These are phyloP conservation scores for Clarireedia monteithiana DNA, from an alignment of 2,329 filamentous ascomycete species.

Conservation along the genomic window DNA sequence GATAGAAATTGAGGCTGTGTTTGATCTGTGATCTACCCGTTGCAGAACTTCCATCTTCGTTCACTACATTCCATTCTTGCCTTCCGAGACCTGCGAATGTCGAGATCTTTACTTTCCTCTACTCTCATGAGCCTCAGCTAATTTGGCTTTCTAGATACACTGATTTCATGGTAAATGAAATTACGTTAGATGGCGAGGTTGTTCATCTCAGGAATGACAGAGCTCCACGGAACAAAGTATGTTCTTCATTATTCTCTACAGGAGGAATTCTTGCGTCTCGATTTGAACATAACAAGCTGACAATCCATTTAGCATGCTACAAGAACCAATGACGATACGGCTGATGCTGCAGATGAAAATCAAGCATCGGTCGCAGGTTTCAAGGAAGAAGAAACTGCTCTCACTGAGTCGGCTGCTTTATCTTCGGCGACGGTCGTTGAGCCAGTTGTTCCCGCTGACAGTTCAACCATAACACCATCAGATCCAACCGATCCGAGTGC, in stretches of 20 bases:
- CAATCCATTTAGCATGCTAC: background rate
- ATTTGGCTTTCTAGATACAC: constrained; percentile 46
- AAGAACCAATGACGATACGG: background rate
- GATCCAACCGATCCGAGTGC: background rate
- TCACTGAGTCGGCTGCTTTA: too few species aligned
- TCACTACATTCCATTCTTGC: background rate
- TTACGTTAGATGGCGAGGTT: constrained; percentile 53
- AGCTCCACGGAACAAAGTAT: constrained; percentile 10
- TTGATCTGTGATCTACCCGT: background rate
- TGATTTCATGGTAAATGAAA: constrained; percentile 69
- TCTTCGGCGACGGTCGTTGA: background rate
- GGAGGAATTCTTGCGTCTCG: background rate
- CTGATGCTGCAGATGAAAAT: background rate
- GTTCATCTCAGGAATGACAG: constrained; percentile 46
- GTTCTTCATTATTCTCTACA: background rate
- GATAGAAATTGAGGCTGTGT: background rate
- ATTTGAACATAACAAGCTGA: background rate
- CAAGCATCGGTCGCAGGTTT: background rate
- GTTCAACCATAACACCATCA: background rate
- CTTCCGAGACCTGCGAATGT: too few species aligned
- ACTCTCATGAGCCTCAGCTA: background rate
- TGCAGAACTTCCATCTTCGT: too few species aligned
- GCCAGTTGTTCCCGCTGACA: background rate
- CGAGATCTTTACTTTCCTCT: background rate
- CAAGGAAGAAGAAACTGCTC: background rate